A percentile compares a stretch with the other conserved stretches of the same genome.
Conservation (phyloP, 768 basidiomycete species). For the Filobasidium floriforme region DNA sequence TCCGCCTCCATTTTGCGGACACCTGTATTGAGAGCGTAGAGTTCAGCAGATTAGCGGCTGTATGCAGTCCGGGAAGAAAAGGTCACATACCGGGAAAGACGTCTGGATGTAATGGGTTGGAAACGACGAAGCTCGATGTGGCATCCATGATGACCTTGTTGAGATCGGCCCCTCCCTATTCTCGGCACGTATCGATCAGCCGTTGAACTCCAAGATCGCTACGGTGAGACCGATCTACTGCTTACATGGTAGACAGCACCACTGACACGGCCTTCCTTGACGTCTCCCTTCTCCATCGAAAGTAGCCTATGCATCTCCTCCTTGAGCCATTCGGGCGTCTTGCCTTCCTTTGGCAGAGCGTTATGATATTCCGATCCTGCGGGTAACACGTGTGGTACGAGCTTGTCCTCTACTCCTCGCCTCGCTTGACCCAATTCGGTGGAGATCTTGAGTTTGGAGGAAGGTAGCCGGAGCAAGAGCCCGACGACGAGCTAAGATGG, state of each 20-base stretch:
- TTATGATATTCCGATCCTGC: constrained; percentile 28
- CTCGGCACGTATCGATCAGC: constrained; percentile 6
- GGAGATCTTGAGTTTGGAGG: constrained; percentile 29
- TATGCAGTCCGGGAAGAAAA: too few species aligned
- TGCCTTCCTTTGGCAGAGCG: constrained; percentile 33
- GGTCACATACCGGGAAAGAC: constrained; percentile 65
- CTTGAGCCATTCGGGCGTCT: constrained; percentile 35
- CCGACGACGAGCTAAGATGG: constrained; percentile 21
- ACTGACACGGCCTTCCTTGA: constrained; percentile 36
- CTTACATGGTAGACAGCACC: constrained; percentile 45
- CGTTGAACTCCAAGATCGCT: too few species aligned
- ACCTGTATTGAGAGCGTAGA: too few species aligned
- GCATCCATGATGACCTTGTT: constrained; percentile 70
- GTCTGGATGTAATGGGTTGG: constrained; percentile 86
- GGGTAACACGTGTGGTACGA: constrained; percentile 32
- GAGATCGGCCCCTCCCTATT: constrained; percentile 66
- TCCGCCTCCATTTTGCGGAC: constrained; percentile 97
- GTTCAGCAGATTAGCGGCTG: too few species aligned
- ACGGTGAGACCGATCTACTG: too few species aligned
- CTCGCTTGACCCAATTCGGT: constrained; percentile 33
- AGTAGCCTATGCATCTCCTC: constrained; percentile 37
- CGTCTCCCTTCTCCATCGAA: constrained; percentile 37
- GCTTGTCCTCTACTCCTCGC: constrained; percentile 30
- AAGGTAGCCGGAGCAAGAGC: constrained; percentile 37
- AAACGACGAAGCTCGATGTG: constrained; percentile 71